Conservation (phyloP, 768 basidiomycete genomes). For the Termitomyces sp. region DNA sequence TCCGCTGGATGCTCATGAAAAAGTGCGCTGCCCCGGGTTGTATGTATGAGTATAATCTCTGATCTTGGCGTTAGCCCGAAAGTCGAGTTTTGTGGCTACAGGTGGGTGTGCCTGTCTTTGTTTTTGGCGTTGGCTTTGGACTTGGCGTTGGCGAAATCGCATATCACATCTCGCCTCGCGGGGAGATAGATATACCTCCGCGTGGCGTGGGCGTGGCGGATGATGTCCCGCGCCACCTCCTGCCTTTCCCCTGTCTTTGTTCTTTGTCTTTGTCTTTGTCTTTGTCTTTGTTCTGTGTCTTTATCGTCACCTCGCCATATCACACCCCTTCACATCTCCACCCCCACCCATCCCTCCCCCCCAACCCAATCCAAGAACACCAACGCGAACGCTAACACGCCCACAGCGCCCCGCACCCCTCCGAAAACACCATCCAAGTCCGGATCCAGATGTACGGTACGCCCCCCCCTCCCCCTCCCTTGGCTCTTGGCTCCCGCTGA, state of each 20-base stretch:
- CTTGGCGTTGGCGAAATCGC: no score
- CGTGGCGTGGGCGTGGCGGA: no score
- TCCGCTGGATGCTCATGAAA: constrained; percentile 99
- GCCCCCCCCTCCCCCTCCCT: constrained; percentile 22
- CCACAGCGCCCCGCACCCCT: constrained; percentile 85
- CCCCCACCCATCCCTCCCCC: no score
- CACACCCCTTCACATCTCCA: background rate
- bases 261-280: background rate
- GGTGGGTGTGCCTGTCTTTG: constrained; percentile 37
- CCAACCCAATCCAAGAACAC: no score
- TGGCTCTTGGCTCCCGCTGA: no score
- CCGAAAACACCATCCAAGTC: constrained; percentile 92
- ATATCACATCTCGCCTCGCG: background rate
- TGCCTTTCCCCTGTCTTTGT: background rate
- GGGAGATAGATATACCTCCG: background rate
- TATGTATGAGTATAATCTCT: no score
- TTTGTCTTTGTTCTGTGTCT: no score
- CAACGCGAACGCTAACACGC: no score
- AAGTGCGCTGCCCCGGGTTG: no score
- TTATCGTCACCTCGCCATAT: no score
- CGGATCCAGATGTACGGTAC: constrained; percentile 99
- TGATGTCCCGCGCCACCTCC: background rate
- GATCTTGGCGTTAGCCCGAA: constrained; percentile 76
- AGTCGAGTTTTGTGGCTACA: constrained; percentile 98
- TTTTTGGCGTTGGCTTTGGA: no score